Evolutionary conservation across 2,329 filamentous ascomycete genomes (phyloP), one percentile per base, ranked within the genome.

Genomic region (Trichoderma pleuroti): DNA sequence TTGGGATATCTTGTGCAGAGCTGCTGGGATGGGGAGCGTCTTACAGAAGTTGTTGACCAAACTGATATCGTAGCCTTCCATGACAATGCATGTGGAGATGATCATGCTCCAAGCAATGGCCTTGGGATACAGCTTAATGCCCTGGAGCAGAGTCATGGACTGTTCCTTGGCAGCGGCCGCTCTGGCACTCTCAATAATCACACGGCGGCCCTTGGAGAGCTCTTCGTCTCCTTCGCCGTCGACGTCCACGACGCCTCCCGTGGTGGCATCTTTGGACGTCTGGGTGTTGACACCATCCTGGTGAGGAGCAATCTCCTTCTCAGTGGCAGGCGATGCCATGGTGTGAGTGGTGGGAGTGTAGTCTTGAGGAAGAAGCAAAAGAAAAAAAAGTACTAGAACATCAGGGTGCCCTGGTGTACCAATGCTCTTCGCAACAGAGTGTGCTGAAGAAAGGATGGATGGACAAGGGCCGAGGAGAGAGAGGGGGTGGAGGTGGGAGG

Each of bases 41-140:
- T 76, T 81, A 82, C 88, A 94, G 77, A 96, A 93, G 81, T 94
- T 94, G 83, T 91, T 93, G 76, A 96, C 88, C 67, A 97, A 84
- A 76, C 88, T 90, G 71, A 96, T 85, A 78, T 97, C 93, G 82
- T 94, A 97, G 39, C 93, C 93, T 80, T 97, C 93, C 94, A 97
- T 97, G 76, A 88, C 89, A 77, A 97, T 96, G 78, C 92, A 94
- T 0, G 93, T 95, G n/a, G 92, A 95, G 80, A 97, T 94, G 71
- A 97, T 84, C 64, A 97, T 77, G 75, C 90, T 93, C 93, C 93
- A 97, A 26, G 84, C 86, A 70, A 97, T 90, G 26, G 94, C 94
- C 83, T 97, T 95, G 71, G 93, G 93, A 78, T 97, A 97, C 30
- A 96, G 85, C 77, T 85, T 89, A 79, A 97, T 86, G 73, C 93